phyloP scores from a whole-genome alignment of 2,329 filamentous ascomycete genomes.

The Penicillium verrucosum region DNA sequence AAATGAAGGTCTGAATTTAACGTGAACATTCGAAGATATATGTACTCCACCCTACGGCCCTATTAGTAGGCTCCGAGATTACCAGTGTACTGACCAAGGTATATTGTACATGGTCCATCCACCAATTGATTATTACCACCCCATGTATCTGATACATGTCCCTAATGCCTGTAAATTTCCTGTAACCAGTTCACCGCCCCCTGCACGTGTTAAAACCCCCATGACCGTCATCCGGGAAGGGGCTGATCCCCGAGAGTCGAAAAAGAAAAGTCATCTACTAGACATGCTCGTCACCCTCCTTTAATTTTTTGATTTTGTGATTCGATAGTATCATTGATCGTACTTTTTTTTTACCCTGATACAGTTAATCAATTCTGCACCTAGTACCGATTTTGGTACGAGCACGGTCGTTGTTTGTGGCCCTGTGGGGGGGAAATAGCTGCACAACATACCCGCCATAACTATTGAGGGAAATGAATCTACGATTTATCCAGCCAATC shows the following conservation, averaged over 20 bases:
- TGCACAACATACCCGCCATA: conserved; percentile 25
- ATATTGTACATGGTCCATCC: background rate
- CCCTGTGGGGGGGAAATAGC: conserved; percentile 11
- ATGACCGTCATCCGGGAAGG: conserved; percentile 5
- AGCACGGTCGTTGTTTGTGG: conserved; percentile 17
- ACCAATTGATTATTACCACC: accelerated
- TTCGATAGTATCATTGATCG: background rate
- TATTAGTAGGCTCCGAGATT: background rate
- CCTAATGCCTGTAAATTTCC: background rate
- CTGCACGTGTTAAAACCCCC: conserved; percentile 8
- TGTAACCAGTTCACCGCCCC: conserved; percentile 12
- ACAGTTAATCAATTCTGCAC: conserved; percentile 2
- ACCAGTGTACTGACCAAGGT: background rate
- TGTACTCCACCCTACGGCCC: no score
- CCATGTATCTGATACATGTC: background rate
- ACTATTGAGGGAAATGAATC: conserved; percentile 10
- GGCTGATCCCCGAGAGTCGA: conserved; percentile 8
- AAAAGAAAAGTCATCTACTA: background rate
- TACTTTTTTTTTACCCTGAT: background rate
- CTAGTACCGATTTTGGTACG: conserved; percentile 7
- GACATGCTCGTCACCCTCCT: background rate
- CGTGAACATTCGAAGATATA: no score
- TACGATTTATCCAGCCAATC: conserved; percentile 14
- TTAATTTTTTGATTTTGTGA: background rate
- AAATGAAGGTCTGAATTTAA: no score